These are phyloP conservation scores for Podaxis carcinomalis DNA, from an alignment of 768 basidiomycete genomes.

Conservation along the genomic window DNA sequence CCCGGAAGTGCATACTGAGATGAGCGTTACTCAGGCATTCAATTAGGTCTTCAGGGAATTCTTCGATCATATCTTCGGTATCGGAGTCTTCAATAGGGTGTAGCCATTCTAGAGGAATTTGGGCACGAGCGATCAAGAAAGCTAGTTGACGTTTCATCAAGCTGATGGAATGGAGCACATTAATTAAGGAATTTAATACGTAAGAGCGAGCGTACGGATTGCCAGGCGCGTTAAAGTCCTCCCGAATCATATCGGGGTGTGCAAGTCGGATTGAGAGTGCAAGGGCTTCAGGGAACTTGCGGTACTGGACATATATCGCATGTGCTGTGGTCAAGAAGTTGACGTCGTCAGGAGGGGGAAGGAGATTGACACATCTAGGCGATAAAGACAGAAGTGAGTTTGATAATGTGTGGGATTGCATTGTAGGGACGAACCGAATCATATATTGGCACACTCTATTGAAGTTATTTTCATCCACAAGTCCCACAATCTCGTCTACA, in stretches of 20 bases:
- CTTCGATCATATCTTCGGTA: slow-evolving; percentile 51
- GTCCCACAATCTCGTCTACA: slow-evolving; percentile 66
- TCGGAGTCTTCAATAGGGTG: slow-evolving; percentile 51
- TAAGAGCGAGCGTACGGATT: slow-evolving; percentile 59
- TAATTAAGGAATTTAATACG: not conserved
- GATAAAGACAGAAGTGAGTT: slow-evolving; percentile 5
- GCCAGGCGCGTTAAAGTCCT: slow-evolving; percentile 86
- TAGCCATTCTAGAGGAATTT: slow-evolving; percentile 88
- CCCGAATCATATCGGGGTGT: slow-evolving; percentile 72
- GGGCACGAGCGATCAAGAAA: slow-evolving; percentile 88
- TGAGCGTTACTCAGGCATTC: slow-evolving; percentile 85
- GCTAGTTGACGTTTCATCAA: slow-evolving; percentile 95
- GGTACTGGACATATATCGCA: slow-evolving; percentile 80
- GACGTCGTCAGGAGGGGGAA: slow-evolving; percentile 90
- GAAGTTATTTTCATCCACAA: slow-evolving; percentile 87
- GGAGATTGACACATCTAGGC: slow-evolving; percentile 76
- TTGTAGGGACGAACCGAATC: slow-evolving; percentile 59
- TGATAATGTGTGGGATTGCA: not conserved
- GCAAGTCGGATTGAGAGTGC: slow-evolving; percentile 81
- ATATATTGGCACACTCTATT: slow-evolving; percentile 92
- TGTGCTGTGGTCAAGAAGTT: slow-evolving; percentile 88
- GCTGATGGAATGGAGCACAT: slow-evolving; percentile 27
- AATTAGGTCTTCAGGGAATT: slow-evolving; percentile 75
- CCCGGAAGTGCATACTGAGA: slow-evolving; percentile 79
- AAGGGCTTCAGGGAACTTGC: slow-evolving; percentile 89